These are phyloP conservation scores for Aspergillus phoenicis DNA, from an alignment of 2,329 filamentous ascomycete genomes.

Conservation along the genomic window DNA sequence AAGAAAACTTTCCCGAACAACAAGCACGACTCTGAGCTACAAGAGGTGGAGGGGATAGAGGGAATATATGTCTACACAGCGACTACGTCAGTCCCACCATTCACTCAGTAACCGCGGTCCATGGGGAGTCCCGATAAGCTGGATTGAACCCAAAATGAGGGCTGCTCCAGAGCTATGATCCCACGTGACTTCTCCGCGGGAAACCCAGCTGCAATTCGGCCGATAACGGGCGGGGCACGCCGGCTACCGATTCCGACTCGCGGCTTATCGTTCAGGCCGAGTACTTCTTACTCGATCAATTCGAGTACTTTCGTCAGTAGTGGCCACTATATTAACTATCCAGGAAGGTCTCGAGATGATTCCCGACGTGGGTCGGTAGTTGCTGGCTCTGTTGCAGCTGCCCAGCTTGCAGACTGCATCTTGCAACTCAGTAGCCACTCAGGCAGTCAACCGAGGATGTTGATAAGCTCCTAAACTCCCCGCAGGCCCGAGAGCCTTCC, in stretches of 20 bases:
- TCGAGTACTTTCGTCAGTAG: not conserved
- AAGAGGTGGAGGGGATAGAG: not conserved
- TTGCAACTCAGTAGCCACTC: not conserved
- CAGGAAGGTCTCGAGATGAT: not conserved
- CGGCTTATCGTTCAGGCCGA: too few relatives aligned
- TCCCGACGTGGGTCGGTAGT: not conserved
- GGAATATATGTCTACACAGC: constrained; percentile 7
- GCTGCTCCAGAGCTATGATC: not conserved
- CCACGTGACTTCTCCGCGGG: constrained; percentile 28
- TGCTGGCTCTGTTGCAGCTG: not conserved
- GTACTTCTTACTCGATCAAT: not conserved
- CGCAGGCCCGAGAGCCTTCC: constrained; percentile 23
- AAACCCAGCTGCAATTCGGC: constrained; percentile 20
- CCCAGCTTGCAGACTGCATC: not conserved
- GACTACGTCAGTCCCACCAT: constrained; percentile 11
- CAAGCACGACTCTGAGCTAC: not conserved
- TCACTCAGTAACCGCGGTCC: constrained; percentile 27
- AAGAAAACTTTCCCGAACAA: not conserved
- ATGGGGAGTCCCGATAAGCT: constrained; percentile 14
- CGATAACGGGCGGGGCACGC: constrained; percentile 14
- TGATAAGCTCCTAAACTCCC: constrained; percentile 18
- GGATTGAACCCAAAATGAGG: not conserved
- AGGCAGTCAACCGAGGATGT: constrained; percentile 10
- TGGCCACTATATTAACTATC: not conserved
- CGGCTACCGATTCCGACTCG: constrained; percentile 1